Conservation (phyloP, 768 basidiomycete species). For the Neoboletus subvelutipes region DNA sequence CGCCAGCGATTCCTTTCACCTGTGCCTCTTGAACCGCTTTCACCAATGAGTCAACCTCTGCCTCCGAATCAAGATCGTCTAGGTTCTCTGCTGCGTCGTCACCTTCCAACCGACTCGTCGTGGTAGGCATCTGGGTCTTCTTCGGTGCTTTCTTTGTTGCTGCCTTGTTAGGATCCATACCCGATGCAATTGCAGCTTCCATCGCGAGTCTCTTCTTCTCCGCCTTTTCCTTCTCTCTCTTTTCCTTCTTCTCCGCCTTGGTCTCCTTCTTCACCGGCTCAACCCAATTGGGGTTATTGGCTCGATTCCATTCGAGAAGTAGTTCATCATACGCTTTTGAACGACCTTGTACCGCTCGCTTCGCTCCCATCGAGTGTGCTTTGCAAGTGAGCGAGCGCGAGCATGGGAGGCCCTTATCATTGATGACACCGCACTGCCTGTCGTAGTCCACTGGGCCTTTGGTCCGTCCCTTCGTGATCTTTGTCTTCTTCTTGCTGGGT, state of each 20-base stretch:
- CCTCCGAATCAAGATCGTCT: constrained; percentile 81
- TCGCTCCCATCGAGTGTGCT: constrained; percentile 96
- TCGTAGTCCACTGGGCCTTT: constrained; percentile 90
- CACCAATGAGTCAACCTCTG: constrained; percentile 75
- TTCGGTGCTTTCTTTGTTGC: constrained; percentile 61
- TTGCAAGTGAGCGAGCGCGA: constrained; percentile 97
- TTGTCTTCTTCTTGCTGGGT: constrained; percentile 79
- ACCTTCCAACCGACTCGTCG: constrained; percentile 50
- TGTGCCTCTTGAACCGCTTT: constrained; percentile 56
- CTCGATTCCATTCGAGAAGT: constrained; percentile 88
- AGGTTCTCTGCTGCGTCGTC: constrained; percentile 69
- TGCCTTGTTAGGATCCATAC: constrained; percentile 47
- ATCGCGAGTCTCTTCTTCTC: constrained; percentile 77
- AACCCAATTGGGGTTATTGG: constrained; percentile 83
- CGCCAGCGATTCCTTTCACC: constrained; percentile 56
- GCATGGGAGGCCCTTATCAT: constrained; percentile 90
- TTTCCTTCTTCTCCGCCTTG: constrained; percentile 85
- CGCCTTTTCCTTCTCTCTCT: constrained; percentile 74
- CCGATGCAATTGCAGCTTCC: constrained; percentile 66
- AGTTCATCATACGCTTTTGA: constrained; percentile 83
- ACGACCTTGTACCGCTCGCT: constrained; percentile 87
- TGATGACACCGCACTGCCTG: constrained; percentile 95
- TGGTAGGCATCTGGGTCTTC: constrained; percentile 56
- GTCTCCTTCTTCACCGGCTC: constrained; percentile 85
- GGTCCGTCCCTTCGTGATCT: constrained; percentile 73